phyloP scores from a whole-genome alignment of 2,329 filamentous ascomycete species.

The Chaetothyriales sp. region DNA sequence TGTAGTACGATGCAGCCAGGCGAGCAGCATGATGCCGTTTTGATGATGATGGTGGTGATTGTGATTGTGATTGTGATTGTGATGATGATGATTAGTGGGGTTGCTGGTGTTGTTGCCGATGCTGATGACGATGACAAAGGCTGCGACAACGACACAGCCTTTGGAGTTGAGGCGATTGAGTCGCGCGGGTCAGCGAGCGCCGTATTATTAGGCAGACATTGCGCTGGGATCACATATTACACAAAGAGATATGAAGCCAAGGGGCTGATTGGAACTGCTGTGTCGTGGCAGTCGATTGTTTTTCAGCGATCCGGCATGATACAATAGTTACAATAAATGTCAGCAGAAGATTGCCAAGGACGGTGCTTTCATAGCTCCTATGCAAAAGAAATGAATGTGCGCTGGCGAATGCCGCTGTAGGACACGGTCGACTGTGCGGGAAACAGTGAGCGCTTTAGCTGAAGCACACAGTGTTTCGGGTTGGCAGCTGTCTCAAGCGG shows the following conservation, averaged over 20 bases:
- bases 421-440: background rate
- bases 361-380: no score
- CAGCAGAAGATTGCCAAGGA: background rate
- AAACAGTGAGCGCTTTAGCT: background rate
- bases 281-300: background rate
- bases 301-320: background rate
- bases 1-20: background rate
- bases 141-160: no score
- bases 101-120: background rate
- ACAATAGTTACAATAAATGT: background rate
- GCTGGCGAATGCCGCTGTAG: background rate
- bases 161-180: no score
- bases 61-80: background rate
- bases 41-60: background rate
- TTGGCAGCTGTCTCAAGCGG: background rate
- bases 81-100: background rate
- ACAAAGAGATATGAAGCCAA: no score
- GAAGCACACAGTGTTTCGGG: background rate
- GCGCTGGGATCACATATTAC: background rate
- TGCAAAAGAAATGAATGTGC: no score
- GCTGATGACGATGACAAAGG: no score
- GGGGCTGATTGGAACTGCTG: no score
- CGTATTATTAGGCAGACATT: background rate
- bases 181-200: no score
- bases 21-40: background rate